Percentiles rank a stretch among this genome's conserved stretches.
Evolutionary conservation across 805 yeast species (phyloP).

Genomic region (Cyberlindnera maritima): DNA sequence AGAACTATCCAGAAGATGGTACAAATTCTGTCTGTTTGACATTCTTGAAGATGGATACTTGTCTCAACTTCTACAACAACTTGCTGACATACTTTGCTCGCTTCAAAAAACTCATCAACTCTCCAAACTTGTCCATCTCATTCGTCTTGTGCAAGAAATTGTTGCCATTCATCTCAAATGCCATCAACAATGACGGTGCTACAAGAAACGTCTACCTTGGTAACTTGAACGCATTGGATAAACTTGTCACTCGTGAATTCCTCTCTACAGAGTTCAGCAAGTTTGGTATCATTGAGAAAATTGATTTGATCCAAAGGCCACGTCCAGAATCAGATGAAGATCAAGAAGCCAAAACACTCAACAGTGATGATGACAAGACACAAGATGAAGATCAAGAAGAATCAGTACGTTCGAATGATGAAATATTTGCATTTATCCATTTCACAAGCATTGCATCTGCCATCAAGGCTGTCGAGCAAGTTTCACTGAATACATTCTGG

Average conservation of each 20-base stretch:
- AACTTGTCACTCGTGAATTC: slow-evolving; percentile 36
- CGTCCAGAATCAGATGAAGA: slow-evolving; percentile 41
- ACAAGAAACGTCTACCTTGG: slow-evolving; percentile 92
- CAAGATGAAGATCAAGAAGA: slow-evolving; percentile 26
- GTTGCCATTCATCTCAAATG: slow-evolving; percentile 27
- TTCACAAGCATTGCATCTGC: slow-evolving; percentile 82
- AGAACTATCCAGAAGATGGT: slow-evolving; percentile 26
- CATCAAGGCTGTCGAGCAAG: slow-evolving; percentile 75
- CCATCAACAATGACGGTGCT: slow-evolving; percentile 80
- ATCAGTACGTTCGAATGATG: slow-evolving; percentile 18
- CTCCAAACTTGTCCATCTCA: slow-evolving; percentile 36
- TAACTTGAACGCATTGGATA: slow-evolving; percentile 50
- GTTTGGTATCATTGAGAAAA: slow-evolving; percentile 64
- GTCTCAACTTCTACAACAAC: slow-evolving; percentile 37
- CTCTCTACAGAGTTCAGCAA: slow-evolving; percentile 48
- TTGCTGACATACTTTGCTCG: slow-evolving; percentile 35
- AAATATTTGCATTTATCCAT: slow-evolving; percentile 74
- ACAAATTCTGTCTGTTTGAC: slow-evolving; percentile 22
- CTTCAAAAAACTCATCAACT: slow-evolving; percentile 35
- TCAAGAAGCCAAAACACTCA: slow-evolving; percentile 20
- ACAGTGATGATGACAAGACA: background rate
- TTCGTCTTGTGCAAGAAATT: slow-evolving; percentile 33
- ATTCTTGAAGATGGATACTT: slow-evolving; percentile 32
- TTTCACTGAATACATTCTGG: slow-evolving; percentile 68
- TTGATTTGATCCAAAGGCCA: slow-evolving; percentile 43